Conservation (phyloP, 225 moss, liverwort and hornwort species). For the Anthoceros angustus region DNA sequence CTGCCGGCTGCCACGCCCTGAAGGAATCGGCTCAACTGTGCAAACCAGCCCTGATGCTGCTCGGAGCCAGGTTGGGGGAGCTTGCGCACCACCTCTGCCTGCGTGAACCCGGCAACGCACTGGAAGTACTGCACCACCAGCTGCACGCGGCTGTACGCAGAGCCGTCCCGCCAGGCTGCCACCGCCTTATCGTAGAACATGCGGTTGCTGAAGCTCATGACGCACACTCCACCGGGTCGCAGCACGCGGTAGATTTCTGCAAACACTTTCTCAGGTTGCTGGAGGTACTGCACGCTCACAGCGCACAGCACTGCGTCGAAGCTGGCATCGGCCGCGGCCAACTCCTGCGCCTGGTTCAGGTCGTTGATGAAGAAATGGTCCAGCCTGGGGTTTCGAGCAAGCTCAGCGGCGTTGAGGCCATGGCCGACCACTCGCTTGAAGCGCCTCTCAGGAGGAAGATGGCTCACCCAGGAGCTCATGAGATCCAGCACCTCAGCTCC, state of each 20-base stretch:
- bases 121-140: slow-evolving; percentile 57
- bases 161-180: slow-evolving; percentile 55
- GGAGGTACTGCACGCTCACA: slow-evolving; percentile 53
- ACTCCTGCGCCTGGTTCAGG: slow-evolving; percentile 36
- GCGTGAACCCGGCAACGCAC: slow-evolving; percentile 49
- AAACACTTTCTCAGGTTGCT: slow-evolving; percentile 59
- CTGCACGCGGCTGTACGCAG: slow-evolving; percentile 47
- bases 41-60: slow-evolving; percentile 15
- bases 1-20: slow-evolving; percentile 22
- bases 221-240: slow-evolving; percentile 50
- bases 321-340: slow-evolving; percentile 34
- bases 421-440: slow-evolving; percentile 63
- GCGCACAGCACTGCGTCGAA: slow-evolving; percentile 55
- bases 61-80: slow-evolving; percentile 7
- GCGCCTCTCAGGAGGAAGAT: slow-evolving; percentile 52
- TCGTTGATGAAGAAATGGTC: slow-evolving; percentile 55
- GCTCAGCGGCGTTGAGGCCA: slow-evolving; percentile 49
- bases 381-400: slow-evolving; percentile 41
- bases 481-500: slow-evolving; percentile 48
- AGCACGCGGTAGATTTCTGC: slow-evolving; percentile 56
- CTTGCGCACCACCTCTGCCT: slow-evolving; percentile 40
- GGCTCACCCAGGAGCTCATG: slow-evolving; percentile 74
- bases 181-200: slow-evolving; percentile 74
- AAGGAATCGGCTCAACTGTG: slow-evolving; percentile 27
- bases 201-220: slow-evolving; percentile 67